Conservation (phyloP, 2,329 filamentous ascomycete genomes). For the Fusarium azukiicola region DNA sequence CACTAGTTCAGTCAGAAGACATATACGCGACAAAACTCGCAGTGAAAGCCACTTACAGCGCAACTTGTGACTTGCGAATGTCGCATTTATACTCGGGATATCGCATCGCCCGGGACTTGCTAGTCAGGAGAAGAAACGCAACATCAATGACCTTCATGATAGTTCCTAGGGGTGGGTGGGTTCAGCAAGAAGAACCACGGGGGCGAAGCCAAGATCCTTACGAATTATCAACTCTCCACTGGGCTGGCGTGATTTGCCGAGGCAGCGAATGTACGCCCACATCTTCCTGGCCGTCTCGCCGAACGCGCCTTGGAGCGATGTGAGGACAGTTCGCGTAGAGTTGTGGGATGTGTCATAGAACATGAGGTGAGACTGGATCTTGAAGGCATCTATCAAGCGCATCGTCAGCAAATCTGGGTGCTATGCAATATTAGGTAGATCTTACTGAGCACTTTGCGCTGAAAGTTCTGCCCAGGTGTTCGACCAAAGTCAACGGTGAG, state of each 20-base stretch:
- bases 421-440: conserved; percentile 8
- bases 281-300: conserved; percentile 89
- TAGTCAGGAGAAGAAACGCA: conserved; percentile 82
- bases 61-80: conserved; percentile 79
- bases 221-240: conserved; percentile 80
- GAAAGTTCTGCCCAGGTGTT: conserved; percentile 87
- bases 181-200: conserved; percentile 8
- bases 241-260: conserved; percentile 79
- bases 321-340: conserved; percentile 81
- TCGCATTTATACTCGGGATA: conserved; percentile 77
- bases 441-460: conserved; percentile 87
- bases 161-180: conserved; percentile 70
- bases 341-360: conserved; percentile 92
- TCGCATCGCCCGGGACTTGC: conserved; percentile 68
- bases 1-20: conserved; percentile 65
- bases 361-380: conserved; percentile 92
- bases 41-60: conserved; percentile 74
- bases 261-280: conserved; percentile 79
- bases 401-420: neutral
- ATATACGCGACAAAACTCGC: neutral
- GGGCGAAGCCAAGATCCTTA: conserved; percentile 61
- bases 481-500: conserved; percentile 90
- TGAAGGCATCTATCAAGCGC: conserved; percentile 79
- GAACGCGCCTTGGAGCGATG: conserved; percentile 89
- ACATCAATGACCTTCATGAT: conserved; percentile 84